Base-by-base conservation (phyloP, 1,284 basidiomycete species). In the Apiotrichum akiyoshidainum region DNA sequence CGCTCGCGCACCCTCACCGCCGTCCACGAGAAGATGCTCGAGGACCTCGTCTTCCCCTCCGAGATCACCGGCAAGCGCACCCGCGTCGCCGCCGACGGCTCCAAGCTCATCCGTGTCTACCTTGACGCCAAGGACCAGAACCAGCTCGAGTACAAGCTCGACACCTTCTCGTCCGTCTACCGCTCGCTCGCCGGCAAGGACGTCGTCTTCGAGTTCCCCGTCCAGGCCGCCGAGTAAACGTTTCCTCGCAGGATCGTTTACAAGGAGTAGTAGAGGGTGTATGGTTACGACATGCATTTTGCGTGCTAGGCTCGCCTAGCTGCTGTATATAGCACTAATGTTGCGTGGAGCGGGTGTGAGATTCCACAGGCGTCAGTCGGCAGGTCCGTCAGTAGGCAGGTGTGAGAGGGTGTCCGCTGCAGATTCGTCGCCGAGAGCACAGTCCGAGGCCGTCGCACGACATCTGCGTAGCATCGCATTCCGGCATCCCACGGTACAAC, bases 51-150 rank as follows among this genome's bases (percentile, higher is more conserved):
- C 61, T 97, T 87, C 87, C 96, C 96, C 68, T 94, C 92, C 45
- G 96, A 98, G 84, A 99, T 99, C 79, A 89, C 93, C 68, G 96
- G 94, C 76, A 98, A 98, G 88, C 84, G 96, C 79, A 95, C 91
- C 71, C 89, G 95, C 70, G 86, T 95, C 65, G 84, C 85, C 55
- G 86, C 88, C 62, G 93, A 96, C 72, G 93, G 93, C 70, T 87
- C 88, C 72, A 95, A 94, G 83, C 83, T 93, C 65, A 83, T 94
- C 78, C 91, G 92, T 86, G 92, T 95, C 92, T 90, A 93, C 85
- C 89, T 99, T 68, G 96, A 99, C 85, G 85, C 92, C 68, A 99
- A 99, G 82, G 96, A 99, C 79, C 86, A 92, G 64, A 99, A 94
- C 78, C 91, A 92, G 75, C 85, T 99, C 79, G 96, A 99, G 85